Conservation (phyloP, 305 asterid species). For the Fraxinus latifolia region DNA sequence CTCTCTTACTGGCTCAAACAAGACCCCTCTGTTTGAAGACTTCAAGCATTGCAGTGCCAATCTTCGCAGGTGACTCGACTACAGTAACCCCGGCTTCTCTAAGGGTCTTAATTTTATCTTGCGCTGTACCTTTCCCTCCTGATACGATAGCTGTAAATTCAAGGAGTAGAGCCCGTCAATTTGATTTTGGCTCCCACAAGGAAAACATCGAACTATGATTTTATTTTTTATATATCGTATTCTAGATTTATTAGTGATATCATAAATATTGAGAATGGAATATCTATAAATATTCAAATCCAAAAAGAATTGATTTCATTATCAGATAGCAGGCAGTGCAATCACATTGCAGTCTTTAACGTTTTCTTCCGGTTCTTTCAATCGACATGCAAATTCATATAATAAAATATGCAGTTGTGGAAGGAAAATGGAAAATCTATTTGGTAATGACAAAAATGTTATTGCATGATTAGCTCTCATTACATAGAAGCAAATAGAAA, state of each 20-base stretch:
- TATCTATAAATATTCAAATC: background rate
- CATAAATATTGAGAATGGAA: background rate
- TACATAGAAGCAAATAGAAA: background rate
- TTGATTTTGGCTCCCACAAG: background rate
- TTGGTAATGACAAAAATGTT: background rate
- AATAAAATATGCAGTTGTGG: background rate
- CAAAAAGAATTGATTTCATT: background rate
- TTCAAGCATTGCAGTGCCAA: conserved; percentile 79
- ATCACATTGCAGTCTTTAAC: background rate
- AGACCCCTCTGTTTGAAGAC: conserved; percentile 93
- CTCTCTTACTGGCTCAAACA: conserved; percentile 33
- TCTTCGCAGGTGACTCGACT: conserved; percentile 92
- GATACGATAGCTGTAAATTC: conserved; percentile 81
- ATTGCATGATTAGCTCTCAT: background rate
- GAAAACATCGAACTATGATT: background rate
- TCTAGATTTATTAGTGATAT: background rate
- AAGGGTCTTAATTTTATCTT: conserved; percentile 84
- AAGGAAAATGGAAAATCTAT: background rate
- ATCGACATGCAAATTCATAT: background rate
- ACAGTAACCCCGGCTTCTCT: conserved; percentile 87
- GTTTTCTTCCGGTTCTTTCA: background rate
- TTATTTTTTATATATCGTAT: background rate
- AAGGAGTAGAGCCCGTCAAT: conserved; percentile 2
- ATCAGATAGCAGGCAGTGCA: background rate
- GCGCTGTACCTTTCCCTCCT: conserved; percentile 96